Percentiles rank a stretch among this genome's conserved stretches.
Conservation (phyloP, 768 basidiomycete species). For the Xerocomus spinulosus region DNA sequence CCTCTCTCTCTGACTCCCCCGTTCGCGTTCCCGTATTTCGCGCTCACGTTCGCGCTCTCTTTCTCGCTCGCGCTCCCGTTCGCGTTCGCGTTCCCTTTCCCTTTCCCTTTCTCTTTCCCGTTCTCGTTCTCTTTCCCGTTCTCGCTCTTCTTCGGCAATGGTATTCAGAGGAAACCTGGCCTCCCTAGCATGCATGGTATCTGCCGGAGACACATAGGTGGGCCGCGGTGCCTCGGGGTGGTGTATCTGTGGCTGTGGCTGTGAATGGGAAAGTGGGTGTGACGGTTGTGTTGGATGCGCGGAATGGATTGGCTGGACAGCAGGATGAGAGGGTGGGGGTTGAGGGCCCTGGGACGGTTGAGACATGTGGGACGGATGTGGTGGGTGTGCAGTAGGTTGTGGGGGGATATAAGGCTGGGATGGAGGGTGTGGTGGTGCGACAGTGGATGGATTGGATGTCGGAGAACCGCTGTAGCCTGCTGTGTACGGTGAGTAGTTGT, state of each 20-base stretch:
- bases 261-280: slow-evolving; percentile 26
- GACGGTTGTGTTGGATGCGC: slow-evolving; percentile 17
- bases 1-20: slow-evolving; percentile 20
- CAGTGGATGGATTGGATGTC: slow-evolving; percentile 9
- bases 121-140: slow-evolving; percentile 21
- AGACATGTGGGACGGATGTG: slow-evolving; percentile 10
- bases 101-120: slow-evolving; percentile 17
- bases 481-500: slow-evolving; percentile 16
- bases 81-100: slow-evolving; percentile 4
- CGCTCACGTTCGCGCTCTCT: slow-evolving; percentile 17
- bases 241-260: slow-evolving; percentile 25
- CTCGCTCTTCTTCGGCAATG: slow-evolving; percentile 17
- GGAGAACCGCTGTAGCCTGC: slow-evolving; percentile 15
- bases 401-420: slow-evolving; percentile 26
- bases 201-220: slow-evolving; percentile 26
- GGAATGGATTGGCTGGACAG: slow-evolving; percentile 14
- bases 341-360: slow-evolving; percentile 16
- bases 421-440: slow-evolving; percentile 15
- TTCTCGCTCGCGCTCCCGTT: slow-evolving; percentile 16
- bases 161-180: slow-evolving; percentile 9
- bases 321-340: slow-evolving; percentile 14
- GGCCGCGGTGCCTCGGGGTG: slow-evolving; percentile 22
- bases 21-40: slow-evolving; percentile 20
- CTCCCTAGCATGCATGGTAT: slow-evolving; percentile 27
- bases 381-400: slow-evolving; percentile 9